Evolutionary conservation across 2,329 filamentous ascomycete species (phyloP), one percentile per base, ranked within the genome.

Genomic region (Fonsecaea monophora): DNA sequence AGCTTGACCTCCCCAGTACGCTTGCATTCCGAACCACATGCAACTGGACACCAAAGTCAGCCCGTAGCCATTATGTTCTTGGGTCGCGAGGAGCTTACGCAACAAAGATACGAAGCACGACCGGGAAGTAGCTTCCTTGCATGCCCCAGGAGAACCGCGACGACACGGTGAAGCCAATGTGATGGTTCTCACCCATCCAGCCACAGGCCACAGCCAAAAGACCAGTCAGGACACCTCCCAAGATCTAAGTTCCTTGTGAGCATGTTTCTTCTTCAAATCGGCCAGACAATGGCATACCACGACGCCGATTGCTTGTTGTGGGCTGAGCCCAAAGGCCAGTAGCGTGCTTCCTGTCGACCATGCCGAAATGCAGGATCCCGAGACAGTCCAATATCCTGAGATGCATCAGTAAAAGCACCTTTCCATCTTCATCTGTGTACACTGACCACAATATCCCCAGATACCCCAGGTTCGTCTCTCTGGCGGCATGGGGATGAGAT

Each of bases 311-410:
- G 73, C 72, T 59, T 74, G 70, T 25, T 68, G 65, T 1, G 72
- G 69, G 59, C 68, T 74, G 38, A 74, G 69, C 7, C 73, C 73
- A 53, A 73, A 73, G 40, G 69, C 73, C 59, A 72, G 70, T 60
- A 74, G 68, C 30, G 72, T 74, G 53, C 70, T 74, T 42, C 73
- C 75, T 35, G 68, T 74, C 64, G 73, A 73, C 74, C 73, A 76
- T 66, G 70, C 73, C 40, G 70, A 74, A 42, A 71, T 73, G 57
- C 73, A 74, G 18, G 72, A 73, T 18, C 74, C 74, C 7, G 74
- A 73, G 34, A 76, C 73, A 40, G 73, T 74, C 72, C 74, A 76
- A 61, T 76, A 76, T 38, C 74, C 74, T 71, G 54, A 50, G 48
- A 35, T 45, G n/a, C 32, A 55, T 53, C 56, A 66, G 56, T 59